These are phyloP conservation scores for Catharanthus roseus DNA, from an alignment of 257 asterid genomes.

Conservation along the genomic window DNA sequence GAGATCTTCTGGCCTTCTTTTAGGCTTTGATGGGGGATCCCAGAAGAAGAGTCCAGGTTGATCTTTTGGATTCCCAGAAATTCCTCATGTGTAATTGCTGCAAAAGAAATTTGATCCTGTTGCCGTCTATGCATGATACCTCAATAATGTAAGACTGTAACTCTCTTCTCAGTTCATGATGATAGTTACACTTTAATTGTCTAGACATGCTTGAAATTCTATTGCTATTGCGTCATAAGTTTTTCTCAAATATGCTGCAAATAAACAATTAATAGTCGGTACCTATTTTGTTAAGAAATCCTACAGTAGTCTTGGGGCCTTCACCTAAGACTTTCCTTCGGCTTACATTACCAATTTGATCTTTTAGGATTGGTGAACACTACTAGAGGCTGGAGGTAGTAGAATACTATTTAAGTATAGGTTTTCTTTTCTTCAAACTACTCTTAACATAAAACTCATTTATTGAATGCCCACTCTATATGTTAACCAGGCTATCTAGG, in stretches of 20 bases:
- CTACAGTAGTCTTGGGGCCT: background rate
- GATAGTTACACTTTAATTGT: background rate
- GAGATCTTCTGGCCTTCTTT: conserved; percentile 5
- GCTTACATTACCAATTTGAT: background rate
- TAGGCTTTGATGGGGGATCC: conserved; percentile 97
- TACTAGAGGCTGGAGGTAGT: background rate
- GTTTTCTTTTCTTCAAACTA: background rate
- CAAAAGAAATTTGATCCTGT: conserved; percentile 40
- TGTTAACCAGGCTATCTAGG: background rate
- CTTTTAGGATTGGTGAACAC: background rate
- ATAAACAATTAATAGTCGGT: background rate
- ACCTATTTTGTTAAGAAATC: background rate
- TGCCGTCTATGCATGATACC: conserved; percentile 73
- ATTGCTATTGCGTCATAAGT: background rate
- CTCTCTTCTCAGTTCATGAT: background rate
- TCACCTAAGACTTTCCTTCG: background rate
- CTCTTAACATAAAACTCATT: background rate
- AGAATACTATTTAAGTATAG: background rate
- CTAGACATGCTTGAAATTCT: background rate
- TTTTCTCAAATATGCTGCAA: background rate
- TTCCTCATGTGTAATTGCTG: conserved; percentile 78
- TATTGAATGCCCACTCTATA: background rate
- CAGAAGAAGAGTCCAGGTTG: conserved; percentile 82
- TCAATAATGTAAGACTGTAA: conserved; percentile 62
- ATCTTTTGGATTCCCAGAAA: conserved; percentile 66